Conservation (phyloP, 257 asterid species). For the Przewalskia tangutica region DNA sequence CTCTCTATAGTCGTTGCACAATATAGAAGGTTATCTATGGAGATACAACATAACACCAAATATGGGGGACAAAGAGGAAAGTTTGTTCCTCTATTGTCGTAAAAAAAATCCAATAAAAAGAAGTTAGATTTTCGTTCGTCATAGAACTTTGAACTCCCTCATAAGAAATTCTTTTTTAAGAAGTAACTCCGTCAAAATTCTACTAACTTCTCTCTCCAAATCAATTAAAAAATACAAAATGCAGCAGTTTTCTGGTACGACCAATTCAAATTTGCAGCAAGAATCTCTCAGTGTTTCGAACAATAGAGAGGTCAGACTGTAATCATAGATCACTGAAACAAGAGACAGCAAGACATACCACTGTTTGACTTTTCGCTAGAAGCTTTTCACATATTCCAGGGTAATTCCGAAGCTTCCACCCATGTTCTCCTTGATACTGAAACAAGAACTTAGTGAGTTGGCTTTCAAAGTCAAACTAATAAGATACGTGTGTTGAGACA, state of each 20-base stretch:
- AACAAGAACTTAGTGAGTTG: conserved; percentile 14
- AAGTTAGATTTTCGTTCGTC: not conserved
- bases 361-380: conserved; percentile 82
- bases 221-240: no score
- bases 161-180: no score
- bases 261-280: no score
- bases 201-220: no score
- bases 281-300: no score
- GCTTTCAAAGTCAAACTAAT: not conserved
- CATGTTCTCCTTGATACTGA: conserved; percentile 90
- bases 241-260: no score
- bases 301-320: no score
- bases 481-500: not conserved
- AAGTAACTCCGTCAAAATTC: no score
- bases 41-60: not conserved
- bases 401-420: conserved; percentile 70
- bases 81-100: no score
- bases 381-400: conserved; percentile 77
- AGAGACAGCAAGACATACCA: conserved; percentile 39
- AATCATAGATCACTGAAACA: not conserved
- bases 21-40: not conserved
- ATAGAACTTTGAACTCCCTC: no score
- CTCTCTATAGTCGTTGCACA: no score
- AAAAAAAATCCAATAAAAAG: not conserved
- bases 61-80: no score